These are phyloP conservation scores for Echeveria elegans DNA, from an alignment of 164 flowering plant species.

Conservation along the genomic window DNA sequence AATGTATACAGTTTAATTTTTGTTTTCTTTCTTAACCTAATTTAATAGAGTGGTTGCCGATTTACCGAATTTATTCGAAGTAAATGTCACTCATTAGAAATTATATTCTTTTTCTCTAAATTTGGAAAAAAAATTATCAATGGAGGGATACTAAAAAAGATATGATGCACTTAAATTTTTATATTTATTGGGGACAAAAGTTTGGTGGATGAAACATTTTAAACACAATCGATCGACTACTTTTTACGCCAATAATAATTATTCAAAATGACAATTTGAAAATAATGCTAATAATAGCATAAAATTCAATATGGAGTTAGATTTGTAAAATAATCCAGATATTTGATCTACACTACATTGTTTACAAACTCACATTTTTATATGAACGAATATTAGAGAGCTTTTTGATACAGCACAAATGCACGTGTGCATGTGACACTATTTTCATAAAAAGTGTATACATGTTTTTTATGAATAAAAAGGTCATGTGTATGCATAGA, in stretches of 20 bases:
- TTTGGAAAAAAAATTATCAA: neutral
- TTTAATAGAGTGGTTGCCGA: neutral
- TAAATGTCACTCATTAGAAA: neutral
- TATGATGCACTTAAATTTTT: neutral
- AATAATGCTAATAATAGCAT: no score
- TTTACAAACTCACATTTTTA: no score
- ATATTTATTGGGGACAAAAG: neutral
- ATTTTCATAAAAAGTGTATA: neutral
- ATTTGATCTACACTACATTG: neutral
- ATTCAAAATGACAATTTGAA: no score
- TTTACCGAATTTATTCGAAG: neutral
- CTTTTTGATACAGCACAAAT: neutral
- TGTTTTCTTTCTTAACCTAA: neutral
- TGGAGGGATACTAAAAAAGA: neutral
- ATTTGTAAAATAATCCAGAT: neutral
- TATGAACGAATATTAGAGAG: neutral
- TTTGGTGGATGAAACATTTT: neutral
- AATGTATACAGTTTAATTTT: neutral
- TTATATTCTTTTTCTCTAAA: neutral
- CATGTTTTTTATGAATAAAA: neutral
- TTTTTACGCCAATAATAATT: no score
- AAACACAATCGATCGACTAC: neutral
- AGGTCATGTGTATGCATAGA: no score
- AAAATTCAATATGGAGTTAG: no score
- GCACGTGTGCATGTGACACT: constrained; percentile 6